Evolutionary conservation across 768 basidiomycete genomes (phyloP).

Genomic region (Russula dissimulans): DNA sequence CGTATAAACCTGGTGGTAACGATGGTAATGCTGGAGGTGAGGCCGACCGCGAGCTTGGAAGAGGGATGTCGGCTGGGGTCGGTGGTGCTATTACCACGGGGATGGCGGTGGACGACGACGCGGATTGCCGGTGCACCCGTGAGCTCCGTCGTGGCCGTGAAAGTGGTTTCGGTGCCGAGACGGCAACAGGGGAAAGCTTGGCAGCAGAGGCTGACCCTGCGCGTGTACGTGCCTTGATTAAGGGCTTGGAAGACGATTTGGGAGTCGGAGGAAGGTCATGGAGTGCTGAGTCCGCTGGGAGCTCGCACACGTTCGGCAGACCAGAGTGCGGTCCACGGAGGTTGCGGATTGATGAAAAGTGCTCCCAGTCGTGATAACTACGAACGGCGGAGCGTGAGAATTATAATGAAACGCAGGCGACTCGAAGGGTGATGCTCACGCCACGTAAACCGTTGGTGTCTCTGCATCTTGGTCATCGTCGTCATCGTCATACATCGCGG

Average conservation of each 20-base stretch:
- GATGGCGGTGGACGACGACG: conserved; percentile 3
- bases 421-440: conserved; percentile 43
- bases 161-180: conserved; percentile 12
- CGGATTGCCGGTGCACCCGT: background rate
- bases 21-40: conserved; percentile 26
- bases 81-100: conserved; percentile 12
- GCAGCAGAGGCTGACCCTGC: background rate
- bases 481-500: conserved; percentile 21
- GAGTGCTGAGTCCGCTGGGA: conserved; percentile 26
- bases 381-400: background rate
- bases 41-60: conserved; percentile 30
- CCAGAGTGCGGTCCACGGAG: conserved; percentile 76
- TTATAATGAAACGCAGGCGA: conserved; percentile 12
- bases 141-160: conserved; percentile 13
- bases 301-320: conserved; percentile 54
- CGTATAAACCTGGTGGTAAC: conserved; percentile 22
- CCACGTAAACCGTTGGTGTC: conserved; percentile 62
- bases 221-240: conserved; percentile 21
- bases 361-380: conserved; percentile 91
- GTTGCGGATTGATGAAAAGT: conserved; percentile 90
- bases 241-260: conserved; percentile 19
- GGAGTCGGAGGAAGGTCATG: conserved; percentile 27
- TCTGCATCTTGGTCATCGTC: conserved; percentile 20
- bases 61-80: conserved; percentile 30
- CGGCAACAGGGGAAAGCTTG: conserved; percentile 17